Percentiles rank a stretch among this genome's conserved stretches.
Evolutionary conservation across 768 basidiomycete species (phyloP).

Genomic region (Suillus alpinus): DNA sequence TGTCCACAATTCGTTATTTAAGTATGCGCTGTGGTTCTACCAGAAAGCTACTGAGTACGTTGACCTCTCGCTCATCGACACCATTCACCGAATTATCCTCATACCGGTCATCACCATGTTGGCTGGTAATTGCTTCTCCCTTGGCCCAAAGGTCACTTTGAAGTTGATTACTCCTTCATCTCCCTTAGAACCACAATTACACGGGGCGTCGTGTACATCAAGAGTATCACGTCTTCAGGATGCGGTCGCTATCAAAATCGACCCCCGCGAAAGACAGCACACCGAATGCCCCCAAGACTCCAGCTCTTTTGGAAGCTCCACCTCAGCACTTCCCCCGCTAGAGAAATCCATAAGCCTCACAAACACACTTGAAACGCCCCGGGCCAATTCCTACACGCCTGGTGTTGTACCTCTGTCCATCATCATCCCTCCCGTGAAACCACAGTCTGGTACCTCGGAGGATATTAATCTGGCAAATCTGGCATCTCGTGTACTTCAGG

Average conservation of each 20-base stretch:
- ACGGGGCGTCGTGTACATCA: too few species aligned
- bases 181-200: too few species aligned
- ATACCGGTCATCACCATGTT: constrained; percentile 12
- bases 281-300: background rate
- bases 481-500: background rate
- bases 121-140: constrained; percentile 6
- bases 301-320: background rate
- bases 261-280: background rate
- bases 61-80: background rate
- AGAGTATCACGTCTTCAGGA: background rate
- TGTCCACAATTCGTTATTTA: constrained; percentile 6
- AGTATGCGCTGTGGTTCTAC: background rate
- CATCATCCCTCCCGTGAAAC: background rate
- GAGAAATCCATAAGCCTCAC: background rate
- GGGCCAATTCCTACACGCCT: background rate
- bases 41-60: background rate
- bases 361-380: background rate
- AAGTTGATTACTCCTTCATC: constrained; percentile 7
- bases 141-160: constrained; percentile 7
- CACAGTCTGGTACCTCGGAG: background rate
- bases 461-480: background rate
- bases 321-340: background rate
- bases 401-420: background rate
- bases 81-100: background rate
- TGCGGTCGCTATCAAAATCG: background rate